Percentiles rank a stretch among this genome's conserved stretches.
Evolutionary conservation across 192 early-diverging fungal species (phyloP).

Genomic region (Linderina pennispora): DNA sequence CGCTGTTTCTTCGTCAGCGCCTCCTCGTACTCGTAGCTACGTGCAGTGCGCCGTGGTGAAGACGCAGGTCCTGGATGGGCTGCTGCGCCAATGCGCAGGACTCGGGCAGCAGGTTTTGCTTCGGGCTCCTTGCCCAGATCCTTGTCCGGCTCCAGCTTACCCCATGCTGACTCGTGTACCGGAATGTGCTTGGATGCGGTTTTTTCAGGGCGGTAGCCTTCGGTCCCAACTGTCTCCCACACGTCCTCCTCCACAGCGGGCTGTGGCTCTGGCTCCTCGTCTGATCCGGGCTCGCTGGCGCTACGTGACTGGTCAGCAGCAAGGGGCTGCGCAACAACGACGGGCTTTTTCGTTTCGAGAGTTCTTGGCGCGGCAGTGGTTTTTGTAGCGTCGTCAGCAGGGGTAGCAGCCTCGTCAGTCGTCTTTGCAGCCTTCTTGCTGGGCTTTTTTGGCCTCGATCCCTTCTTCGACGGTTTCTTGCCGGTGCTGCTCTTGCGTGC

Average conservation of each 20-base stretch:
- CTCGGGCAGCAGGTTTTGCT: conserved; percentile 3
- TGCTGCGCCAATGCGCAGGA: conserved; percentile 31
- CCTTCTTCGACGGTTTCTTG: conserved; percentile 8
- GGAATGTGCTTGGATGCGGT: conserved; percentile 11
- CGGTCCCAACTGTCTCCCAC: conserved; percentile 15
- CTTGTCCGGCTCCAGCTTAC: conserved; percentile 7
- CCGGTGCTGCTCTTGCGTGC: not conserved
- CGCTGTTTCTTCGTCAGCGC: conserved; percentile 58
- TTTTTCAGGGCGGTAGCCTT: conserved; percentile 2
- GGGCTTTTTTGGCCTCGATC: not conserved
- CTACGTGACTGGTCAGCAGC: no score
- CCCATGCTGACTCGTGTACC: conserved; percentile 24
- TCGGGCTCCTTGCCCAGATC: conserved; percentile 9
- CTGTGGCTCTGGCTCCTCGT: not conserved
- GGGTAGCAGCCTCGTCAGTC: no score
- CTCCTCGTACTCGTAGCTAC: conserved; percentile 12
- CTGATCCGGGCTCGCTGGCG: not conserved
- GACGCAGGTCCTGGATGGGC: conserved; percentile 12
- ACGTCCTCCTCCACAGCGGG: no score
- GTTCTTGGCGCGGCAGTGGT: no score
- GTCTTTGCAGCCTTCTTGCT: no score
- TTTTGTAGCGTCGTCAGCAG: no score
- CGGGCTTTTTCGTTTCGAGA: no score
- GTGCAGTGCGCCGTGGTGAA: conserved; percentile 1
- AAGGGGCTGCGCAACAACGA: no score